Conservation (phyloP, 2,329 filamentous ascomycete species). For the Fusarium anguioides region DNA sequence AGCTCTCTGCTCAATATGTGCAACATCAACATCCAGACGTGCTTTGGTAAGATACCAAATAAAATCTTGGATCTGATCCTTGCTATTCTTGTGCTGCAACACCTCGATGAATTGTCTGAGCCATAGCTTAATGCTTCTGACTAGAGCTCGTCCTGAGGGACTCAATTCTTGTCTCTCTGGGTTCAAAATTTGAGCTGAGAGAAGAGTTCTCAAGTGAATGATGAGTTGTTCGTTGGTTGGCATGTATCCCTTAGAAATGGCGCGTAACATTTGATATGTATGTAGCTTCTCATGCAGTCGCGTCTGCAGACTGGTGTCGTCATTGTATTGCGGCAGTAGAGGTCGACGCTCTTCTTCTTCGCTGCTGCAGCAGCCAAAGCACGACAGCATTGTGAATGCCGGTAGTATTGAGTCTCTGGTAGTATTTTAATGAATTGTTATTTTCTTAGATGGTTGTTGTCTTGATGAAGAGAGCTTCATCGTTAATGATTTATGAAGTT, state of each 20-base stretch:
- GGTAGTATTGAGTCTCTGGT: neutral
- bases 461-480: constrained; percentile 5
- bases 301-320: constrained; percentile 82
- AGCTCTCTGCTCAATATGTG: constrained; percentile 45
- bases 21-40: constrained; percentile 60
- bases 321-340: constrained; percentile 82
- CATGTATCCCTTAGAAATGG: constrained; percentile 86
- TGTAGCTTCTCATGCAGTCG: constrained; percentile 90
- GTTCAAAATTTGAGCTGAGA: constrained; percentile 82
- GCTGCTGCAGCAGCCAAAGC: constrained; percentile 68
- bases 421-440: neutral
- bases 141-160: constrained; percentile 77
- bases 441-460: neutral
- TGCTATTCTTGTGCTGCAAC: constrained; percentile 81
- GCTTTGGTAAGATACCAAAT: constrained; percentile 85
- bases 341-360: constrained; percentile 76
- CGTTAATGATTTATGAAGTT: neutral
- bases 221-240: constrained; percentile 89
- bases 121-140: constrained; percentile 78
- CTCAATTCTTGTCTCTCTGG: constrained; percentile 77
- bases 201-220: constrained; percentile 80
- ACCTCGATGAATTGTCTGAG: constrained; percentile 85
- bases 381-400: constrained; percentile 65
- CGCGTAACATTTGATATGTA: constrained; percentile 89
- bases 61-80: constrained; percentile 91